Percentiles rank a stretch among this genome's conserved stretches.
phyloP scores from a whole-genome alignment of 1,284 basidiomycete genomes.

The Vanrija sp. region DNA sequence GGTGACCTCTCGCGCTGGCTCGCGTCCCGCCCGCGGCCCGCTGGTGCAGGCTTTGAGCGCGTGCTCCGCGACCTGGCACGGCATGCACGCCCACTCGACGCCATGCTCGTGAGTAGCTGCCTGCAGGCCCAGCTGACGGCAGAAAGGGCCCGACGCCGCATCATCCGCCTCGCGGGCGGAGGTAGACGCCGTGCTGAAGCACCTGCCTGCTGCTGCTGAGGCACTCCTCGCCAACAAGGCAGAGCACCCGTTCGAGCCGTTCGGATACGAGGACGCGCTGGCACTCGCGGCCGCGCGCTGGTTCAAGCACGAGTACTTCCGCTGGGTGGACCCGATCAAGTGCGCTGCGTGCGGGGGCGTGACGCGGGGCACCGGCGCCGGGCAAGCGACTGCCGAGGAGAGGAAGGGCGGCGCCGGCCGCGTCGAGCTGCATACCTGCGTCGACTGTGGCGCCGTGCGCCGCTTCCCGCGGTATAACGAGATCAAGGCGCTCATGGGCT shows the following conservation, averaged over 20 bases:
- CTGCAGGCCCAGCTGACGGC: not conserved
- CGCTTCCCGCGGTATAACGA: conserved; percentile 50
- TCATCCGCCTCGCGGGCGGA: not conserved
- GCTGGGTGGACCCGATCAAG: conserved; percentile 52
- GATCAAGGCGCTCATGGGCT: conserved; percentile 39
- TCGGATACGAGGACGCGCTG: conserved; percentile 30
- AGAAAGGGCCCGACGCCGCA: not conserved
- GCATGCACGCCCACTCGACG: not conserved
- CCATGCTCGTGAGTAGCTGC: not conserved
- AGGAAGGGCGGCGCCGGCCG: conserved; percentile 42
- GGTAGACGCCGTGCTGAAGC: not conserved
- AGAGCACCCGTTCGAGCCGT: conserved; percentile 25
- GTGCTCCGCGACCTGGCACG: not conserved
- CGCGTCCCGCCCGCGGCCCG: not conserved
- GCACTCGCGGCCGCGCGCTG: conserved; percentile 50
- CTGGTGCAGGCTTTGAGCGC: not conserved
- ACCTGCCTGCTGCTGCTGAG: not conserved
- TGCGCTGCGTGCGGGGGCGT: conserved; percentile 43
- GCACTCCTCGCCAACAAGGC: not conserved
- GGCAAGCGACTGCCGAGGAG: conserved; percentile 35
- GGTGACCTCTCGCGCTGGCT: not conserved
- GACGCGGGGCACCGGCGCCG: conserved; percentile 25
- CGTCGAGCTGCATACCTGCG: conserved; percentile 25
- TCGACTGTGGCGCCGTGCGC: conserved; percentile 25
- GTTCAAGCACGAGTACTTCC: conserved; percentile 52